Conservation (phyloP, 2,329 filamentous ascomycete species). For the Fusarium palustre region DNA sequence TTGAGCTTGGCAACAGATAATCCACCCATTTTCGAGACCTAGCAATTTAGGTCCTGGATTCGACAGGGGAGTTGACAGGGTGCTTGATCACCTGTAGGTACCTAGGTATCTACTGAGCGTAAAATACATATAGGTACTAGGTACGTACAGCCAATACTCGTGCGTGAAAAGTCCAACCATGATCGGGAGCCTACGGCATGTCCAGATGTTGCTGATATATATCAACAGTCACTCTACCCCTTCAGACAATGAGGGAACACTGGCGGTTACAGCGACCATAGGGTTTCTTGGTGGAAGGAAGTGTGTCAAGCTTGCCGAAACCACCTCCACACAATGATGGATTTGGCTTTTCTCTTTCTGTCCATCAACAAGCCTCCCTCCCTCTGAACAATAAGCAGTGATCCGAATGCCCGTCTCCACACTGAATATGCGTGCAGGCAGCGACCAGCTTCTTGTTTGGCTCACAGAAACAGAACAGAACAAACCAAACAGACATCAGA, state of each 20-base stretch:
- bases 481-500: conserved; percentile 10
- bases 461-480: conserved; percentile 14
- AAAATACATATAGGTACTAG: background rate
- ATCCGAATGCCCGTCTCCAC: conserved; percentile 12
- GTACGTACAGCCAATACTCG: background rate
- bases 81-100: conserved; percentile 12
- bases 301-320: background rate
- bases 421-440: background rate
- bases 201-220: background rate
- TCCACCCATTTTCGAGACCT: conserved; percentile 19
- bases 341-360: background rate
- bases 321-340: background rate
- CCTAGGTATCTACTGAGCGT: background rate
- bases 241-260: background rate
- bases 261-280: background rate
- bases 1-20: conserved; percentile 27
- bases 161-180: background rate
- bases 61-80: conserved; percentile 24
- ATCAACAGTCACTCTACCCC: background rate
- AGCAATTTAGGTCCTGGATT: conserved; percentile 11
- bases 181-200: background rate
- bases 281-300: background rate
- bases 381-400: conserved; percentile 2
- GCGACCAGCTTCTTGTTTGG: conserved; percentile 18
- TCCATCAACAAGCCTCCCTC: background rate